Evolutionary conservation across 345 rosid species (phyloP).

Genomic region (Citropsis articulata): DNA sequence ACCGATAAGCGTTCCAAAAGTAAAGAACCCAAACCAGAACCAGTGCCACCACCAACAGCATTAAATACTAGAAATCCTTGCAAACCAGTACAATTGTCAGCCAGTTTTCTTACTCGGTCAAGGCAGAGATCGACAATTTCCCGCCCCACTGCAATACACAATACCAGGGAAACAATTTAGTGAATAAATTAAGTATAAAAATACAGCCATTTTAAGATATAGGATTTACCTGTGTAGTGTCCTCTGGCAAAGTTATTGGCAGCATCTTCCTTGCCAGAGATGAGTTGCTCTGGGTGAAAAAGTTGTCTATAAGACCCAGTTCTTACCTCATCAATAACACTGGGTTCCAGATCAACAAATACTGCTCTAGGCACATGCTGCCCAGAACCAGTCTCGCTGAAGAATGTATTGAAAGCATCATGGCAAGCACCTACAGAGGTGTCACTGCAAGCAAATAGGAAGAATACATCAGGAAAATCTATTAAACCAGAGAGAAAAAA

Average conservation of each 20-base stretch:
- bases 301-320: constrained; percentile 73
- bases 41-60: constrained; percentile 88
- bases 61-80: constrained; percentile 77
- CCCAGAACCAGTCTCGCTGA: constrained; percentile 89
- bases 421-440: constrained; percentile 48
- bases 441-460: constrained; percentile 47
- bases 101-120: constrained; percentile 71
- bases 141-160: constrained; percentile 64
- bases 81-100: constrained; percentile 86
- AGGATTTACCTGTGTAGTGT: constrained; percentile 63
- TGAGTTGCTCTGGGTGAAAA: constrained; percentile 92
- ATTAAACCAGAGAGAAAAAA: not conserved
- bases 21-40: constrained; percentile 79
- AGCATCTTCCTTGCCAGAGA: constrained; percentile 90
- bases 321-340: constrained; percentile 84
- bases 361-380: constrained; percentile 89
- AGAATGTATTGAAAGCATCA: constrained; percentile 90
- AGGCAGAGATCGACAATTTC: constrained; percentile 85
- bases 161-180: not conserved
- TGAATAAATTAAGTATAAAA: not conserved
- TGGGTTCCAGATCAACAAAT: constrained; percentile 80
- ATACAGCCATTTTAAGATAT: constrained; percentile 6
- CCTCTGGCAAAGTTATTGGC: constrained; percentile 95
- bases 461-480: not conserved
- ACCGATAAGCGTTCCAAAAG: constrained; percentile 81